phyloP scores from a whole-genome alignment of 164 flowering plant species.

The Dillenia turbinata region DNA sequence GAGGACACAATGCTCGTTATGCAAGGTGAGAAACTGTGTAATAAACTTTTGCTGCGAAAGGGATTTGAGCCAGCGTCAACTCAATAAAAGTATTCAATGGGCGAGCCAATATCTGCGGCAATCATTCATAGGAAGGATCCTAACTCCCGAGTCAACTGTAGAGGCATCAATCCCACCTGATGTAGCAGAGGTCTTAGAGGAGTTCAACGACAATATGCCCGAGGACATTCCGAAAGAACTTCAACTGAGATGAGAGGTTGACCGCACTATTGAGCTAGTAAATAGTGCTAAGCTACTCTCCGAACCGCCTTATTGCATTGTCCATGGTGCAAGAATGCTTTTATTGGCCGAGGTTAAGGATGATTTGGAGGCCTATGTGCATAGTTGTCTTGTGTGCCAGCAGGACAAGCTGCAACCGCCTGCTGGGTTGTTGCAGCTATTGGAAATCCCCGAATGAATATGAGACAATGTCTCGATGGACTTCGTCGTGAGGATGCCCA shows the following conservation, averaged over 20 bases:
- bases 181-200: not conserved
- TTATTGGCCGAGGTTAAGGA: not conserved
- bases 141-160: too few relatives aligned
- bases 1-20: too few relatives aligned
- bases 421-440: too few relatives aligned
- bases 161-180: too few relatives aligned
- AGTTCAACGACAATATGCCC: conserved; percentile 2
- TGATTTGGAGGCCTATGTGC: conserved; percentile 8
- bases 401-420: conserved; percentile 7
- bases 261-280: conserved; percentile 1
- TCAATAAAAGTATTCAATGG: too few relatives aligned
- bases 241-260: not conserved
- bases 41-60: too few relatives aligned
- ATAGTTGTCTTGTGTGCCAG: conserved; percentile 12
- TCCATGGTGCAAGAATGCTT: not conserved
- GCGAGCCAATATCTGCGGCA: too few relatives aligned
- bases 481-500: not conserved
- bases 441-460: too few relatives aligned
- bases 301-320: not conserved
- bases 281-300: not conserved
- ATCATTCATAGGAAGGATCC: too few relatives aligned
- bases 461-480: too few relatives aligned
- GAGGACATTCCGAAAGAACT: not conserved
- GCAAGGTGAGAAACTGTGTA: too few relatives aligned
- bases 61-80: too few relatives aligned